A percentile compares a stretch with the other conserved stretches of the same genome.
Evolutionary conservation across 345 rosid genomes (phyloP).

Genomic region (Moricandia moricandioides): DNA sequence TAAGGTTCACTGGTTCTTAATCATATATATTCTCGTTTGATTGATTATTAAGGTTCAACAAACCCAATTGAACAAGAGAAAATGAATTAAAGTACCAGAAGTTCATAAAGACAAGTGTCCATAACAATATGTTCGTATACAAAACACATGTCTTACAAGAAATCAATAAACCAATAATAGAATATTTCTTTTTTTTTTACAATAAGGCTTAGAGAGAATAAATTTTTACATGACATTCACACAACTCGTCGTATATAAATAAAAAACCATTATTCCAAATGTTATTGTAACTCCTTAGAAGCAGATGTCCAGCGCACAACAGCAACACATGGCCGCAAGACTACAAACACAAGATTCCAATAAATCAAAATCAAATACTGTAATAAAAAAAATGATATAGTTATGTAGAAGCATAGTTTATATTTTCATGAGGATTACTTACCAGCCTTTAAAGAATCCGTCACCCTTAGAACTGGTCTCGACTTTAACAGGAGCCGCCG

Average conservation of each 20-base stretch:
- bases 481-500: slow-evolving; percentile 24
- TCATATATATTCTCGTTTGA: no score
- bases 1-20: no score
- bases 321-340: slow-evolving; percentile 40
- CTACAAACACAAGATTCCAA: slow-evolving; percentile 19
- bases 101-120: not conserved
- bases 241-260: not conserved
- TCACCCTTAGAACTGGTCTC: slow-evolving; percentile 39
- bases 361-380: not conserved
- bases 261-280: not conserved
- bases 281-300: slow-evolving; percentile 9
- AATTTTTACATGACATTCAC: slow-evolving; percentile 21
- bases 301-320: slow-evolving; percentile 37
- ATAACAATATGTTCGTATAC: not conserved
- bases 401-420: not conserved
- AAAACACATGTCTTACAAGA: not conserved
- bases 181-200: not conserved
- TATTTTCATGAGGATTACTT: not conserved
- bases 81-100: not conserved
- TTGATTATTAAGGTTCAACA: not conserved
- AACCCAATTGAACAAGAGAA: not conserved
- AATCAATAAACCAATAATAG: slow-evolving; percentile 6
- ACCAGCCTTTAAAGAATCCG: slow-evolving; percentile 37
- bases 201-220: not conserved
- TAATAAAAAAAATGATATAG: not conserved